A percentile compares a stretch with the other conserved stretches of the same genome.
These are phyloP conservation scores for Colletotrichum spaethianum DNA, from an alignment of 2,329 filamentous ascomycete species.

Conservation along the genomic window DNA sequence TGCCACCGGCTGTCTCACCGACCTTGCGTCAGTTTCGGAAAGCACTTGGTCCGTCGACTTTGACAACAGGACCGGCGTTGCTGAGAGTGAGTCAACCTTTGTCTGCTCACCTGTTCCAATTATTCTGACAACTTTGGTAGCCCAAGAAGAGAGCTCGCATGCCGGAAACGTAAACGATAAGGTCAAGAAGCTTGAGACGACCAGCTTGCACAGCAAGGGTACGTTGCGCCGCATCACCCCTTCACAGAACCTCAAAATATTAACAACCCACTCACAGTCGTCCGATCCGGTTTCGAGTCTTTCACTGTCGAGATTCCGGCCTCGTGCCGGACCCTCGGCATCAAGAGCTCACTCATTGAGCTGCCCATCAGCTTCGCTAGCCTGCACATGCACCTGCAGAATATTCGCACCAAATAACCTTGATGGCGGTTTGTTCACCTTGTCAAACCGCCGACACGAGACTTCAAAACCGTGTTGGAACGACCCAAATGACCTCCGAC, in stretches of 20 bases:
- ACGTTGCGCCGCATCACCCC: neutral
- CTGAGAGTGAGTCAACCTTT: slow-evolving; percentile 25
- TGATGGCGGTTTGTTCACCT: slow-evolving; percentile 31
- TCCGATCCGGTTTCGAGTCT: slow-evolving; percentile 26
- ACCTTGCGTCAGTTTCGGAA: slow-evolving; percentile 24
- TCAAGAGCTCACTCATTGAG: slow-evolving; percentile 27
- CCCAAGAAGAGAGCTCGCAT: slow-evolving; percentile 36
- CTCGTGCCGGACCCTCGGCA: slow-evolving; percentile 22
- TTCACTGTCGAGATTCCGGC: slow-evolving; percentile 32
- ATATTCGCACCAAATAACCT: slow-evolving; percentile 39
- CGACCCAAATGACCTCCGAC: slow-evolving; percentile 22
- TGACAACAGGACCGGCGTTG: slow-evolving; percentile 35
- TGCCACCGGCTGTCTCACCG: slow-evolving; percentile 26
- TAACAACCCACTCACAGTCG: neutral
- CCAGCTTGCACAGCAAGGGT: slow-evolving; percentile 34
- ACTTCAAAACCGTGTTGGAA: slow-evolving; percentile 32
- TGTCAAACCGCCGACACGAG: slow-evolving; percentile 39
- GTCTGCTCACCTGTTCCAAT: fast-evolving
- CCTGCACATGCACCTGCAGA: slow-evolving; percentile 37
- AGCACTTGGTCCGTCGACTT: slow-evolving; percentile 27
- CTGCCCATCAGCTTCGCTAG: slow-evolving; percentile 38
- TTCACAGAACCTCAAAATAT: neutral
- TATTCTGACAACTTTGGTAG: neutral
- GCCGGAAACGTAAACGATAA: slow-evolving; percentile 18
- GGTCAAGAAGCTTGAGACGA: slow-evolving; percentile 24